Base-by-base conservation (phyloP, 2,329 filamentous ascomycete genomes). In the Beauveria rudraprayagi region DNA sequence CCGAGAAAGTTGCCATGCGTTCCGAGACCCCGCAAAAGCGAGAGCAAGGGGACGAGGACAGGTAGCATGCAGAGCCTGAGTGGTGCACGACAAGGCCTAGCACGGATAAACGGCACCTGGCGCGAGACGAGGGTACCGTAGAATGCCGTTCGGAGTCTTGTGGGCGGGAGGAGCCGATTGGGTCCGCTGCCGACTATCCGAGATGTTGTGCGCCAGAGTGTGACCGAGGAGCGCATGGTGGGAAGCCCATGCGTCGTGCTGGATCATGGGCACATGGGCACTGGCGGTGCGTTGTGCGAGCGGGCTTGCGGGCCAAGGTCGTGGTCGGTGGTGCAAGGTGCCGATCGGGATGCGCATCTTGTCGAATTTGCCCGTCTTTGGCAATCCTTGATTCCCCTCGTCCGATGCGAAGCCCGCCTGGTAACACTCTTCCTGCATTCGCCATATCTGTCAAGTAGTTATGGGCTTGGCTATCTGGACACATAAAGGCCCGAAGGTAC, bases 141-240 rank as follows among this genome's bases (percentile, higher is more conserved):
- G 60, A 61, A 61, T 61, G 60, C 60, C 54, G 60, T 61, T 51
- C 60, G 50, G 43, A 61, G 52, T 24, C 17, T 56, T 43, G 34
- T 61, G 28, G 53, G 60, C 60, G 60, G 60, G 60, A 61, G 60
- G 60, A 61, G 54, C 60, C 60, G 60, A 61, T 61, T 61, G 60
- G 60, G 54, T 55, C 52, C 40, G 24, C 53, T 61, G 60, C 60
- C 60, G 60, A 61, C 60, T 61, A 61, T 61, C 60, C 60, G 60
- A 61, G 60, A 57, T 61, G 53, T 19, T 46, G 34, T 61, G 51
- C 51, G 52, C 59, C 51, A 55, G 59, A 58, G 34, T 47, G 54
- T 47, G 43, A 28, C 55, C 46, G 54, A 56, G 41, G 40, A 26
- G 24, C n/a, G 43, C 43, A 28, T 50, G 44, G 55, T 40, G 56